Percentiles rank a stretch among this genome's conserved stretches.
These are phyloP conservation scores for Salix caprea DNA, from an alignment of 345 rosid species.

Conservation along the genomic window DNA sequence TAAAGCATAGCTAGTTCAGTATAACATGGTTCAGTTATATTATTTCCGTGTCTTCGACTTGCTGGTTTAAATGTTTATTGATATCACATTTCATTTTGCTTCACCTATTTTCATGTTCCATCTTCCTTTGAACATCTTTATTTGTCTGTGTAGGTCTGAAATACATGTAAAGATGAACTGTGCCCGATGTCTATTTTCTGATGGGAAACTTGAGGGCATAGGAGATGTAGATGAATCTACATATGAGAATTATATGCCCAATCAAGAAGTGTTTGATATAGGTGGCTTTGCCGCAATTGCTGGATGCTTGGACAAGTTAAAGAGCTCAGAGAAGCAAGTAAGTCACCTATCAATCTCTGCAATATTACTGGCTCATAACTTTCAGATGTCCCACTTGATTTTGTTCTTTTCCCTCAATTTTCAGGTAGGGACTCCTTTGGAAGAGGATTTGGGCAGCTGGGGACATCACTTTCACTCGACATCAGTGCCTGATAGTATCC, in stretches of 20 bases:
- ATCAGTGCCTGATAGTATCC: slow-evolving; percentile 74
- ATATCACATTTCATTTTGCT: background rate
- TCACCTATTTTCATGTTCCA: background rate
- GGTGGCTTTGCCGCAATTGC: slow-evolving; percentile 86
- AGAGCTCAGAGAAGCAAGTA: slow-evolving; percentile 86
- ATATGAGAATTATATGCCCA: slow-evolving; percentile 19
- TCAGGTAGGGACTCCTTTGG: slow-evolving; percentile 85
- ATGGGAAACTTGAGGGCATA: slow-evolving; percentile 23
- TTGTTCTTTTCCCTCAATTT: slow-evolving; percentile 12
- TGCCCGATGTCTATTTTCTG: slow-evolving; percentile 48
- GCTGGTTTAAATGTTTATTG: background rate
- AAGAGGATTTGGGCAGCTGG: slow-evolving; percentile 88
- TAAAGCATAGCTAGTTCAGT: background rate
- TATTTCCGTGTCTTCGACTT: background rate
- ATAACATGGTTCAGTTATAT: background rate
- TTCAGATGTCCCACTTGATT: slow-evolving; percentile 7
- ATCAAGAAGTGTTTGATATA: slow-evolving; percentile 45
- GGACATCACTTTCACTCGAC: slow-evolving; percentile 75
- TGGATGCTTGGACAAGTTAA: slow-evolving; percentile 60
- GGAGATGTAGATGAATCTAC: slow-evolving; percentile 30
- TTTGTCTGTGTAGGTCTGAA: slow-evolving; percentile 60
- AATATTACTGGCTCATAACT: background rate
- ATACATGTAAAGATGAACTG: slow-evolving; percentile 87
- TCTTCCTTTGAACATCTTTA: background rate
- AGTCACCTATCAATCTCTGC: background rate